A percentile compares a stretch with the other conserved stretches of the same genome.
phyloP scores from a whole-genome alignment of 208 protist species.

The Leishmania amazonensis region DNA sequence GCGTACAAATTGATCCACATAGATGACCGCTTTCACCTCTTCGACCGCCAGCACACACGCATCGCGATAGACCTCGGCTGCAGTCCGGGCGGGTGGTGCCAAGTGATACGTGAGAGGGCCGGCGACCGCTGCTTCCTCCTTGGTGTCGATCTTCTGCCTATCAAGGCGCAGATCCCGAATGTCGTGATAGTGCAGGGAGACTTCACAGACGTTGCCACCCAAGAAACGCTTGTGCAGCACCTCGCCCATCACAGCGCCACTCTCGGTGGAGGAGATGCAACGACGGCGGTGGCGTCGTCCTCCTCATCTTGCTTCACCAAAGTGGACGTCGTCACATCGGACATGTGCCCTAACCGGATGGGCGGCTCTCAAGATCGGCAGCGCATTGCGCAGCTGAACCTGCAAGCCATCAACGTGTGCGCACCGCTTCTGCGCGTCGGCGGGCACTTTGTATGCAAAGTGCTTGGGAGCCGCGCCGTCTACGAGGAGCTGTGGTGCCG shows the following conservation, averaged over 20 bases:
- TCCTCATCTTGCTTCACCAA: slow-evolving; percentile 10
- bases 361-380: slow-evolving; percentile 71
- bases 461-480: slow-evolving; percentile 54
- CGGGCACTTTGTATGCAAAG: slow-evolving; percentile 86
- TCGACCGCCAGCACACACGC: slow-evolving; percentile 43
- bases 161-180: slow-evolving; percentile 52
- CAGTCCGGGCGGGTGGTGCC: slow-evolving; percentile 87
- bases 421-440: slow-evolving; percentile 49
- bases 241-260: slow-evolving; percentile 15
- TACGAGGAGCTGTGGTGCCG: slow-evolving; percentile 50
- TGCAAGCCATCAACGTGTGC: slow-evolving; percentile 50
- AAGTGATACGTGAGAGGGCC: slow-evolving; percentile 75
- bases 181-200: slow-evolving; percentile 77
- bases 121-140: slow-evolving; percentile 69
- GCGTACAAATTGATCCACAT: slow-evolving; percentile 80
- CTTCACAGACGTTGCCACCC: slow-evolving; percentile 53
- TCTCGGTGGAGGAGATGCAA: not conserved
- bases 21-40: slow-evolving; percentile 70
- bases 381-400: slow-evolving; percentile 58
- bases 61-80: slow-evolving; percentile 80
- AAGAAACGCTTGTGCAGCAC: slow-evolving; percentile 40
- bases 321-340: slow-evolving; percentile 78
- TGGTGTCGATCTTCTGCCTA: slow-evolving; percentile 67
- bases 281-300: not conserved
- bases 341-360: slow-evolving; percentile 86